Evolutionary conservation across 2,329 filamentous ascomycete species (phyloP), one percentile per base, ranked within the genome.

Genomic region (Gnomoniopsis sp.): DNA sequence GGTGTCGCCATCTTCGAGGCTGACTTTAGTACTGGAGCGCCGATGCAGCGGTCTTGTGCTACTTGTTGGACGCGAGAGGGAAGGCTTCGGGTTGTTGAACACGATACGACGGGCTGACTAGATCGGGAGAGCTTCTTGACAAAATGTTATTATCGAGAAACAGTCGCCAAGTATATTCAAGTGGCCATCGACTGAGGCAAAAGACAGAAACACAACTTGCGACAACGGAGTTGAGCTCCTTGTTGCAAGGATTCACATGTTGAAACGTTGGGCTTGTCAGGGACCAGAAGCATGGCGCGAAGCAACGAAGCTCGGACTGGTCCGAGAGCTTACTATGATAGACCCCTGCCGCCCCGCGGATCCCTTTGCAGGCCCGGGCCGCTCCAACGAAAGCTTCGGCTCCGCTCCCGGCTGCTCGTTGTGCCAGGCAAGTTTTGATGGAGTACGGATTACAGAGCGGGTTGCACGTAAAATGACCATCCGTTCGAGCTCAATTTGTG

Each of bases 171-270:
- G 33, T 36, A 14, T 36, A 8, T 36, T 36, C 14, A 14, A 14
- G 33, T 36, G 10, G 10, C 19, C 41, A n/a, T 44, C 15, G 41
- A 44, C 14, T 17, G 15, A n/a, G 41, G 15, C 19, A 30, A 21
- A 30, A 53, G 43, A 53, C 49, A 50, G 49, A 44, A 43, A 48
- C 12, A 38, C 33, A 47, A 61, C 55, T 49, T 61, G 59, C 57
- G 49, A 61, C 59, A 59, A 53, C 43, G 56, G 52, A 59, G 52
- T 50, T 30, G 36, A 53, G 48, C 56, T 38, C 59, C 56, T 61
- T 56, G 59, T 26, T 49, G 56, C 56, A 56, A 55, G 50, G 43
- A 46, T 59, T 48, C 48, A 59, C 52, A 61, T 61, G 59, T 61
- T 61, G 59, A 61, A 61, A 61, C 59, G 53, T 54, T 43, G 52